Percentiles rank a stretch among this genome's conserved stretches.
Evolutionary conservation across 805 yeast species (phyloP).

Genomic region (Sporopachydermia lactativora): DNA sequence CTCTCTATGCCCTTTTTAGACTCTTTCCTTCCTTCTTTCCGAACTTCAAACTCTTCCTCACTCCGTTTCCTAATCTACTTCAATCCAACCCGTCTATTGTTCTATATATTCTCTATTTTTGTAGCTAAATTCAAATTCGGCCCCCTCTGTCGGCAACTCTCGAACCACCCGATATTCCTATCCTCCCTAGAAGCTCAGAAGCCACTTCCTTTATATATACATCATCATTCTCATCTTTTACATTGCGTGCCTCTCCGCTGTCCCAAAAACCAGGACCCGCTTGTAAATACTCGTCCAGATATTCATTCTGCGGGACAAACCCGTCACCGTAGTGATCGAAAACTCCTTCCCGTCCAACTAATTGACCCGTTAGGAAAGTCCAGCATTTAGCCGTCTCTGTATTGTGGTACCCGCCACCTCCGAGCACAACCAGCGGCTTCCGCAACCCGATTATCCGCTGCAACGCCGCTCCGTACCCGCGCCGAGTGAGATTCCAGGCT

Average conservation of each 20-base stretch:
- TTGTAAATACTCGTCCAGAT: neutral
- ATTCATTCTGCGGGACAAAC: neutral
- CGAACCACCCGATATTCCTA: too few relatives aligned
- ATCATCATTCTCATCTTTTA: slow-evolving; percentile 11
- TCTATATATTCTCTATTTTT: too few relatives aligned
- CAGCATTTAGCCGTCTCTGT: slow-evolving; percentile 49
- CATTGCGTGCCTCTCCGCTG: slow-evolving; percentile 12
- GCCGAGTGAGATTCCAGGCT: slow-evolving; percentile 57
- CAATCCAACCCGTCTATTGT: too few relatives aligned
- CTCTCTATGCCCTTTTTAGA: neutral
- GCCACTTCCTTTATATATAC: neutral
- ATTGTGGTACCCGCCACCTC: slow-evolving; percentile 71
- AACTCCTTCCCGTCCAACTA: neutral
- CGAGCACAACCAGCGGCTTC: slow-evolving; percentile 35
- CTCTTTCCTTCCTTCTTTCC: neutral
- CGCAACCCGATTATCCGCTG: slow-evolving; percentile 15
- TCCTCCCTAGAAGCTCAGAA: neutral
- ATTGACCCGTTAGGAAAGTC: slow-evolving; percentile 23
- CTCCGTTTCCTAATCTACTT: too few relatives aligned
- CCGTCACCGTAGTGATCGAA: slow-evolving; percentile 2
- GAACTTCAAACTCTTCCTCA: too few relatives aligned
- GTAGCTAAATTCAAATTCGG: too few relatives aligned
- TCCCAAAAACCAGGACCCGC: neutral
- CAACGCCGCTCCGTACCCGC: slow-evolving; percentile 30
- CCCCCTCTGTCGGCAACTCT: too few relatives aligned